Conservation (phyloP, 164 flowering plant genomes). For the Vitis rupestris region DNA sequence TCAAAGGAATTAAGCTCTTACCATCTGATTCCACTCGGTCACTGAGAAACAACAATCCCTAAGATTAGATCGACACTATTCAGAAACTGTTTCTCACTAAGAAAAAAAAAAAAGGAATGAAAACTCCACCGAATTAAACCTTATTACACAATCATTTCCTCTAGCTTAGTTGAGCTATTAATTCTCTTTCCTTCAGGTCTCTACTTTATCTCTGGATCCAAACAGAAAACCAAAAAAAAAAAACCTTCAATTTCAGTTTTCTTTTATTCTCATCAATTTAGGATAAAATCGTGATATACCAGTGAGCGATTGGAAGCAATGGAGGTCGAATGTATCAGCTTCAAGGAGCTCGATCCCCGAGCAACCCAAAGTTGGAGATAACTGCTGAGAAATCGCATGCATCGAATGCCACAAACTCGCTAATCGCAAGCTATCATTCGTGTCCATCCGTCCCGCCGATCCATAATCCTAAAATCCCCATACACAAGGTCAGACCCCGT, state of each 20-base stretch:
- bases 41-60: no score
- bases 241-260: neutral
- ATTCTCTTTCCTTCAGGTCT: no score
- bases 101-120: no score
- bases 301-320: slow-evolving; percentile 91
- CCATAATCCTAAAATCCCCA: slow-evolving; percentile 64
- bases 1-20: no score
- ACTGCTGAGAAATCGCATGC: slow-evolving; percentile 97
- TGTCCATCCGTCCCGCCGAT: slow-evolving; percentile 89
- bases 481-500: no score
- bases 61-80: no score
- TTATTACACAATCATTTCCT: no score
- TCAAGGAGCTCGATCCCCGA: slow-evolving; percentile 82
- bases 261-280: neutral
- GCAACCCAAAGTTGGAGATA: slow-evolving; percentile 80
- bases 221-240: neutral
- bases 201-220: no score
- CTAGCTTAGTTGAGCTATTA: no score
- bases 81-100: no score
- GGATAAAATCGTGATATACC: slow-evolving; percentile 33
- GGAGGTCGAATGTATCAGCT: slow-evolving; percentile 93
- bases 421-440: slow-evolving; percentile 85
- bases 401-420: slow-evolving; percentile 98
- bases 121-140: no score
- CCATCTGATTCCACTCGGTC: no score